Base-by-base conservation (phyloP, 768 basidiomycete species). In the Boletus tylopilopsis region DNA sequence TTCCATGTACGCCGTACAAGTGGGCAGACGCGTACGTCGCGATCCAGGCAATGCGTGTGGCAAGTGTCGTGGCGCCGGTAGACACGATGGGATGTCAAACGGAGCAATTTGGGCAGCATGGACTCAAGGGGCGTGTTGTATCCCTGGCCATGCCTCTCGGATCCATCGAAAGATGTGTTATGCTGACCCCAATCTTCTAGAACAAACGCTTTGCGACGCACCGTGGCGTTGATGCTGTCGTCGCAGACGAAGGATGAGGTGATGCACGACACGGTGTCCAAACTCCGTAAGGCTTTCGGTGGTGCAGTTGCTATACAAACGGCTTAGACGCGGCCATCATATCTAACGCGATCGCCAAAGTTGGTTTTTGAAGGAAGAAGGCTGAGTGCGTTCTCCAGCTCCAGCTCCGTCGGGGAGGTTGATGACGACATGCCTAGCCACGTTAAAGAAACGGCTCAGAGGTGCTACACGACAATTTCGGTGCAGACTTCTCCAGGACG, bases 231-330 rank as follows among this genome's bases (percentile, higher is more conserved):
- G 38, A 96, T 97, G 92, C 79, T 98, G 2, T 93, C 90, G 10
- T 92, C 92, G 2, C 95, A 98, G 65, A 97, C 95, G 4, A 97
- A 94, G 61, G 94, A 95, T 63, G 83, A 90, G 58, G 85, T 93
- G 16, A 92, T 88, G 0, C 81, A 88, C 47, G 80, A 84, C 0
- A 94, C 94, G 0, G 80, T 94, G 1, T 63, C 70, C 3, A 88
- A 85, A 51, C 76, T 98, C 2, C 84, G 92, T 16, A 62, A 64
- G 2, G 80, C 82, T 0, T 64, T 99, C 4, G 88, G 90, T 1
- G 91, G 90, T 0, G 84, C 80, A 16, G 66, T 99, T 22, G 84
- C 84, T 1, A 72, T 94, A 1, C 77, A 84, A n/a, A 80, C 76
- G n/a, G n/a, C n/a, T n/a, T n/a, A n/a, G 76, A 84, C 6, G 79